A percentile compares a stretch with the other conserved stretches of the same genome.
Evolutionary conservation across 1,284 basidiomycete genomes (phyloP).

Genomic region (Naganishia sp.): DNA sequence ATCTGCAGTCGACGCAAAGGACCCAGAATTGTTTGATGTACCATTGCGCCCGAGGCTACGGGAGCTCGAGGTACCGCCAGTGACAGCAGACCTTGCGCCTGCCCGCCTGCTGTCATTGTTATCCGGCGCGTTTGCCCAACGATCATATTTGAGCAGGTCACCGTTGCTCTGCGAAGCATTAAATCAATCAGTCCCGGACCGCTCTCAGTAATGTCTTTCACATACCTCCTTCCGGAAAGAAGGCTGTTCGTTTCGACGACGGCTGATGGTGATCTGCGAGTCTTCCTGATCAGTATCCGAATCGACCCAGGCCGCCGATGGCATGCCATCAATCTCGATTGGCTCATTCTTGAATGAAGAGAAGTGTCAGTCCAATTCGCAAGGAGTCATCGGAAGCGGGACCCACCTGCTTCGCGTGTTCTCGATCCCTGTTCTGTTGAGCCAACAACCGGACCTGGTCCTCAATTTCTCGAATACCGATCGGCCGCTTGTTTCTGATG

Average conservation of each 20-base stretch:
- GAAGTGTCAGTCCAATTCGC: not conserved
- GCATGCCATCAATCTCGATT: slow-evolving; percentile 7
- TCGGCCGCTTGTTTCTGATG: slow-evolving; percentile 15
- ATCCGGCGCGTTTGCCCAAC: slow-evolving; percentile 17
- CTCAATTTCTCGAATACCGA: slow-evolving; percentile 20
- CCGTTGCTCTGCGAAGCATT: not conserved
- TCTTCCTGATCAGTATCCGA: slow-evolving; percentile 27
- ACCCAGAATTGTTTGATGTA: slow-evolving; percentile 17
- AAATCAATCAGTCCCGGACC: not conserved
- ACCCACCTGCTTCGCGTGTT: slow-evolving; percentile 14
- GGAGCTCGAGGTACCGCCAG: slow-evolving; percentile 1
- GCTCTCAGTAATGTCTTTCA: not conserved
- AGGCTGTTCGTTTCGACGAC: slow-evolving; percentile 18
- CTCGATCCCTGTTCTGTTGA: slow-evolving; percentile 14
- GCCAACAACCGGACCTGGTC: slow-evolving; percentile 18
- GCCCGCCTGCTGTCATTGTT: slow-evolving; percentile 19
- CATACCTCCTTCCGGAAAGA: slow-evolving; percentile 13
- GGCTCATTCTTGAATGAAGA: slow-evolving; percentile 8
- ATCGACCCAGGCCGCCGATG: slow-evolving; percentile 4
- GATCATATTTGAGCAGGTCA: slow-evolving; percentile 12
- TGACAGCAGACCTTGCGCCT: slow-evolving; percentile 21
- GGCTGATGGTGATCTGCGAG: slow-evolving; percentile 25
- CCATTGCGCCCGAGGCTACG: slow-evolving; percentile 14
- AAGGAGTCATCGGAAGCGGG: not conserved
- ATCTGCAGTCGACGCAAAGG: not conserved